Evolutionary conservation across 2,329 filamentous ascomycete genomes (phyloP).

Genomic region (Elsinoe fawcettii): DNA sequence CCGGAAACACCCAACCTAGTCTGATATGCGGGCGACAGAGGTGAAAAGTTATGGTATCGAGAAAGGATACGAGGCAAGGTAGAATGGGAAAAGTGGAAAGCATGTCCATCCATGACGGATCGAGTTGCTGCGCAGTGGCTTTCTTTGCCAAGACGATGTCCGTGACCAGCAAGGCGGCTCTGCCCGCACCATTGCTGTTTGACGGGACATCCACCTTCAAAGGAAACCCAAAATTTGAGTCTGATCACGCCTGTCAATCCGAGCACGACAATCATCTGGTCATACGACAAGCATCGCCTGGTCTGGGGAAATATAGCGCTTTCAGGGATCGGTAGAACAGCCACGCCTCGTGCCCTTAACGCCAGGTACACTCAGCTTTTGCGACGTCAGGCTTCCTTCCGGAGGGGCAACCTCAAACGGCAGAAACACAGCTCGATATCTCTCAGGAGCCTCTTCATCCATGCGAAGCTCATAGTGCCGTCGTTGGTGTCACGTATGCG

Average conservation of each 20-base stretch:
- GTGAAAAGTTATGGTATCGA: background rate
- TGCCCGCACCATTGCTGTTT: slow-evolving; percentile 1
- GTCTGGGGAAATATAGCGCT: background rate
- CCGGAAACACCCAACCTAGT: too few relatives aligned
- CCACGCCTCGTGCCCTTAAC: background rate
- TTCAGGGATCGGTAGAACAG: background rate
- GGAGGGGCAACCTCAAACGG: slow-evolving; percentile 7
- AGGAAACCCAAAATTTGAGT: background rate
- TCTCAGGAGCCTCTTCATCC: background rate
- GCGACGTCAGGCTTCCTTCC: slow-evolving; percentile 1
- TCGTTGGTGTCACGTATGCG: background rate
- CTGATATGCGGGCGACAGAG: too few relatives aligned
- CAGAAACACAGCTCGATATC: background rate
- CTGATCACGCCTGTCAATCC: background rate
- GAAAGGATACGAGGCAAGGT: background rate
- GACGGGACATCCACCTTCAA: background rate
- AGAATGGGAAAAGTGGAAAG: background rate
- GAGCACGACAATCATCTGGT: background rate
- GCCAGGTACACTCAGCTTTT: background rate
- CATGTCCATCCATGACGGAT: background rate
- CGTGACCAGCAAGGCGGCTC: background rate
- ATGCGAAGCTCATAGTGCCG: background rate
- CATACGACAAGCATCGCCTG: background rate
- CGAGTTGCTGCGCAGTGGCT: background rate
- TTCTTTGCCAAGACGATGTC: background rate